Base-by-base conservation (phyloP, 2,329 filamentous ascomycete species). In the Fusarium falciforme region DNA sequence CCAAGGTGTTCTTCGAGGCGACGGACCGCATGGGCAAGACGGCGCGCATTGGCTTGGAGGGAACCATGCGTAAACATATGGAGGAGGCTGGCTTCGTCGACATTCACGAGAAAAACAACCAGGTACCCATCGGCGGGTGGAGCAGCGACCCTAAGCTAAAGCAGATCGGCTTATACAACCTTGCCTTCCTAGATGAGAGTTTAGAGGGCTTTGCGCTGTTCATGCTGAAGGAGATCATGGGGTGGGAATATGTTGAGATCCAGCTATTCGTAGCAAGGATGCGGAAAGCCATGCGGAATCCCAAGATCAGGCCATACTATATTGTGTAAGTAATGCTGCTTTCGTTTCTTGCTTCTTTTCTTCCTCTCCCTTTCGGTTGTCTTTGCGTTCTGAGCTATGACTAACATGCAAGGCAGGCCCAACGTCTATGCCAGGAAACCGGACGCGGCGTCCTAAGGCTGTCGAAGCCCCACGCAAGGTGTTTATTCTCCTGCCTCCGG, bases 101-200 rank as follows among this genome's bases (percentile, higher is more conserved):
- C 35, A 67, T 84, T 7, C 61, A 61, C 0, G 76, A 82, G 44
- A 73, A 70, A 9, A 70, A 68, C n/a, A 80, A 77, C 69, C 82
- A 85, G 72, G 76, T 85, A 5, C 85, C 86, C 0, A 79, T 84
- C 9, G 84, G 83, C 57, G 77, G 75, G 1, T 88, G 86, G 86
- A 80, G 85, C 1, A 81, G 79, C 27, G 82, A 87, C 38, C 75
- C 77, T 4, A 82, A 80, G 40, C 80, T 86, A 20, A 87, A 86
- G 72, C 80, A 84, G 62, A 78, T 86, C 61, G 86, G 76, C 58
- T 25, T 82, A 68, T 67, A 85, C 70, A 59, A 83, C 68, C 47
- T 71, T 10, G 29, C 72, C 11, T 80, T 73, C 60, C 70, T 81
- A 35, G 75, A 79, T 10, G 64, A 68, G 44, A 76, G 72, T 16